A percentile compares a stretch with the other conserved stretches of the same genome.
Conservation (phyloP, 176 grass and related monocot genomes). For the Oryza glumipatula region DNA sequence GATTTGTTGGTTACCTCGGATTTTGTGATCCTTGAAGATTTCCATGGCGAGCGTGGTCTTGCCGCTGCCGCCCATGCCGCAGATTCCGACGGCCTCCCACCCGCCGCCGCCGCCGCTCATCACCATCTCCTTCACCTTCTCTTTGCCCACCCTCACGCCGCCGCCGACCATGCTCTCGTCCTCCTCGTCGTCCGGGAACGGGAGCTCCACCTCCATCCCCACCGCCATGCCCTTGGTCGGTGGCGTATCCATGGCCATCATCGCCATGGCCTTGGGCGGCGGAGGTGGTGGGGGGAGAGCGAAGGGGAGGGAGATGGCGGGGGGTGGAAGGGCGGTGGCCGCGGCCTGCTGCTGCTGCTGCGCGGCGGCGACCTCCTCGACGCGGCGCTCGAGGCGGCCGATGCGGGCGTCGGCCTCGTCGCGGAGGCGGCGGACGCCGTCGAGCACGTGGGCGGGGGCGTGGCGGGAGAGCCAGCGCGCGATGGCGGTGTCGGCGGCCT, state of each 20-base stretch:
- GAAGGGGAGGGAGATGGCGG: slow-evolving; percentile 48
- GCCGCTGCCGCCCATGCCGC: slow-evolving; percentile 93
- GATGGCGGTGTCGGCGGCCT: slow-evolving; percentile 79
- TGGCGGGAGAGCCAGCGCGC: slow-evolving; percentile 72
- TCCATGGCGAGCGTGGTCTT: slow-evolving; percentile 98
- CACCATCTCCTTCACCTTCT: slow-evolving; percentile 89
- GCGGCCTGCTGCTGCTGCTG: neutral
- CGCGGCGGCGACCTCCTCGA: slow-evolving; percentile 58
- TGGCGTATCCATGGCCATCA: neutral
- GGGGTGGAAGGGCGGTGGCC: neutral
- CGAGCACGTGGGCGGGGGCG: slow-evolving; percentile 75
- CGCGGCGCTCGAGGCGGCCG: slow-evolving; percentile 70
- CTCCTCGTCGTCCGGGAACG: neutral
- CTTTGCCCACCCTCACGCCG: slow-evolving; percentile 69
- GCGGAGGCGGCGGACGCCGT: slow-evolving; percentile 66
- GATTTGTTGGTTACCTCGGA: slow-evolving; percentile 66
- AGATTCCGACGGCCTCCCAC: slow-evolving; percentile 80
- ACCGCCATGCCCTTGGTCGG: slow-evolving; percentile 1
- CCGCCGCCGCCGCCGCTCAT: slow-evolving; percentile 55
- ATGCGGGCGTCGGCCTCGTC: slow-evolving; percentile 69
- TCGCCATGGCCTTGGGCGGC: slow-evolving; percentile 24
- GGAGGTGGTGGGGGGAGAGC: slow-evolving; percentile 37
- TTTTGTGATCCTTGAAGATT: slow-evolving; percentile 75
- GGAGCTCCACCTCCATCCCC: slow-evolving; percentile 40
- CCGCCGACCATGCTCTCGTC: slow-evolving; percentile 39